A percentile compares a stretch with the other conserved stretches of the same genome.
Evolutionary conservation across 192 early-diverging fungal species (phyloP).

Genomic region (Podila horticola): DNA sequence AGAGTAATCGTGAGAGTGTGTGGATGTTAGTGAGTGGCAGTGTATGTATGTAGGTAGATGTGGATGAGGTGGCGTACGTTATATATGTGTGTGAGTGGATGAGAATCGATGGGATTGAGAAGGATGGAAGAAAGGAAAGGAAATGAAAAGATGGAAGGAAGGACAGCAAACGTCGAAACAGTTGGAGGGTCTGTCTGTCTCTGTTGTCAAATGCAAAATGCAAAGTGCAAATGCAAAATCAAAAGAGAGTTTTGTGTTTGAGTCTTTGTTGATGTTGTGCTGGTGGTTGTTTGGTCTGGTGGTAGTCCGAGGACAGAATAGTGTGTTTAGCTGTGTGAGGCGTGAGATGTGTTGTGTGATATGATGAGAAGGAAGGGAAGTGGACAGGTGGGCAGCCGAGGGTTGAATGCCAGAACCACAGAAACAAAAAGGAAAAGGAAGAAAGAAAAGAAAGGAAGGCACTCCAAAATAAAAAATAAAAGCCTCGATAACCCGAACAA

Average conservation of each 20-base stretch:
- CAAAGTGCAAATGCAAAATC: neutral
- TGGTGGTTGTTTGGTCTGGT: neutral
- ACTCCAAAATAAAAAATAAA: no score
- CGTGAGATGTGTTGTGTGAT: neutral
- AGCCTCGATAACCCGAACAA: no score
- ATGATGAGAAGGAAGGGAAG: conserved; percentile 2
- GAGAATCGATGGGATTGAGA: neutral
- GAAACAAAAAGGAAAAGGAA: conserved; percentile 1
- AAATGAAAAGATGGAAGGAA: neutral
- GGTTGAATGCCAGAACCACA: no score
- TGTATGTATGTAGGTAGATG: neutral
- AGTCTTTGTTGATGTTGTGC: no score
- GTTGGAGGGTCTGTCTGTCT: neutral
- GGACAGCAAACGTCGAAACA: neutral
- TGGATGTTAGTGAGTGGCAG: neutral
- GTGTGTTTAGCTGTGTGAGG: neutral
- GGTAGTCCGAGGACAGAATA: neutral
- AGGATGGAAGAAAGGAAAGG: neutral
- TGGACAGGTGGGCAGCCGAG: neutral
- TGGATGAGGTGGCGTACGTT: neutral
- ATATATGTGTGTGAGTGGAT: neutral
- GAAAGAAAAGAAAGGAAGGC: neutral
- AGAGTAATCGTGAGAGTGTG: neutral
- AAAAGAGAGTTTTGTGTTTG: no score
- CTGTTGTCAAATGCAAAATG: neutral